Conservation (phyloP, 2,329 filamentous ascomycete genomes). For the Trichoderma sp. region DNA sequence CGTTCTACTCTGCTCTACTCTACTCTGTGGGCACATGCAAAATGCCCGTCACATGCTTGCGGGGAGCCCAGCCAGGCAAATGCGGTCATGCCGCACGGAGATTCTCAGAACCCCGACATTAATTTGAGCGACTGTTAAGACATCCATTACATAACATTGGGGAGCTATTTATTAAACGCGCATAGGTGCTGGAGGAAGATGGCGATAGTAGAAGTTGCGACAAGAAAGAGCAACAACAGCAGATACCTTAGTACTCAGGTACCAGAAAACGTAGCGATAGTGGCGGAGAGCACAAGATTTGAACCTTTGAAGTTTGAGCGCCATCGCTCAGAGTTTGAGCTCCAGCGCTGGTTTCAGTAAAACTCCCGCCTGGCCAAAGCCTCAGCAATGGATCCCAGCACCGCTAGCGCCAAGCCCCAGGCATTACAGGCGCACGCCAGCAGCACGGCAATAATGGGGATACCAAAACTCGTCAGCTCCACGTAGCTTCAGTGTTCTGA, state of each 20-base stretch:
- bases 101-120: background rate
- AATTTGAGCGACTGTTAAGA: background rate
- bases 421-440: background rate
- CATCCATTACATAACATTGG: too few species aligned
- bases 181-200: too few species aligned
- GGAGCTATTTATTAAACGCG: too few species aligned
- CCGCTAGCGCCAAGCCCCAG: constrained; percentile 8
- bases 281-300: too few species aligned
- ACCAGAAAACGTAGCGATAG: too few species aligned
- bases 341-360: background rate
- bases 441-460: background rate
- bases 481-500: constrained; percentile 16
- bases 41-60: constrained; percentile 8
- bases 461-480: constrained; percentile 12
- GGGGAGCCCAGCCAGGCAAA: background rate
- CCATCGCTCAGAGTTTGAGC: background rate
- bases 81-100: constrained; percentile 3
- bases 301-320: too few species aligned
- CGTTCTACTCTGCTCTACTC: too few species aligned
- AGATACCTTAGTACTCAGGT: too few species aligned
- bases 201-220: too few species aligned
- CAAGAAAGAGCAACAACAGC: too few species aligned
- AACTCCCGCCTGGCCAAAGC: background rate
- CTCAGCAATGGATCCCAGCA: background rate
- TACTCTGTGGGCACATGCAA: too few species aligned